Percentiles rank a stretch among this genome's conserved stretches.
phyloP scores from a whole-genome alignment of 805 yeast species.

The Ogataea siamensis region DNA sequence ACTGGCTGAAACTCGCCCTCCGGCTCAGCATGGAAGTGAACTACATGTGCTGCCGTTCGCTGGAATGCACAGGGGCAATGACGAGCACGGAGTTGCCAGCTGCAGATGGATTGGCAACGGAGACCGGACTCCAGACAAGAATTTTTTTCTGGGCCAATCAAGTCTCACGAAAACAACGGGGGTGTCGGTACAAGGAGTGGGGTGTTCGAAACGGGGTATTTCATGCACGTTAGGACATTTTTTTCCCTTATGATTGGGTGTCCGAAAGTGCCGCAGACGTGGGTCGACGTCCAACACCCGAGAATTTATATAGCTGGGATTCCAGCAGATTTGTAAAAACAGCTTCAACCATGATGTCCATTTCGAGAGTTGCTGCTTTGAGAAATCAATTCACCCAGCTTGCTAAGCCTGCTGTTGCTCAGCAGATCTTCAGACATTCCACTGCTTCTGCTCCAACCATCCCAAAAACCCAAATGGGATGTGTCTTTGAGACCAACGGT shows the following conservation, averaged over 20 bases:
- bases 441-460: constrained; percentile 9
- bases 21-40: not conserved
- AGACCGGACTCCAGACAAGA: constrained; percentile 7
- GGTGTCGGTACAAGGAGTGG: constrained; percentile 11
- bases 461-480: constrained; percentile 55
- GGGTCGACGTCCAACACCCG: not conserved
- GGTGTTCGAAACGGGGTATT: constrained; percentile 10
- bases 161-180: constrained; percentile 2
- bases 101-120: constrained; percentile 7
- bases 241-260: constrained; percentile 5
- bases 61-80: constrained; percentile 1
- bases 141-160: constrained; percentile 6
- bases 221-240: constrained; percentile 3
- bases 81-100: constrained; percentile 4
- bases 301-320: constrained; percentile 4
- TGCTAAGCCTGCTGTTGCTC: constrained; percentile 12
- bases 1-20: not conserved
- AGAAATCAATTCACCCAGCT: constrained; percentile 8
- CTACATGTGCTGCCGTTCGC: not conserved
- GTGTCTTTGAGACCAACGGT: constrained; percentile 57
- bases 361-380: constrained; percentile 11
- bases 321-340: not conserved
- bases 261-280: constrained; percentile 3
- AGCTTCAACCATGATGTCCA: constrained; percentile 12
- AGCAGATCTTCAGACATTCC: constrained; percentile 11